Conservation (phyloP, 768 basidiomycete genomes). For the Guyanaporus albipodus region DNA sequence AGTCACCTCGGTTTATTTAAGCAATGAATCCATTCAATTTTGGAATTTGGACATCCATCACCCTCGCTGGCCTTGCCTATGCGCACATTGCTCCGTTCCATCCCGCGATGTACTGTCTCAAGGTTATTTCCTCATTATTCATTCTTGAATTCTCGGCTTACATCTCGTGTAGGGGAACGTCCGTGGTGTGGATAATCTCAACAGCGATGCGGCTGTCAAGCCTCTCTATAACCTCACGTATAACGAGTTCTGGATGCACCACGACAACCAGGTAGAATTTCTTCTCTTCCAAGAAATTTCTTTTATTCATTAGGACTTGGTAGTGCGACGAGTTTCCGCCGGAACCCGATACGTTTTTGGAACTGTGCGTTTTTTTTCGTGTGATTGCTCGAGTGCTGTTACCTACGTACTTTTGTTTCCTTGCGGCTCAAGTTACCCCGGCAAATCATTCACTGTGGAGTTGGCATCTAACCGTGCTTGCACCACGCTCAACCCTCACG, state of each 20-base stretch:
- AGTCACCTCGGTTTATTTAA: background rate
- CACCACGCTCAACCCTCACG: background rate
- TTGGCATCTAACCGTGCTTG: constrained; percentile 1
- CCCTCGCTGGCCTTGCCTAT: constrained; percentile 9
- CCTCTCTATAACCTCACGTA: constrained; percentile 2
- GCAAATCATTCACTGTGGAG: background rate
- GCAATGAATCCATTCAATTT: background rate
- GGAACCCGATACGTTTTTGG: background rate
- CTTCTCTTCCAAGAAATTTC: background rate
- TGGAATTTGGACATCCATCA: constrained; percentile 6
- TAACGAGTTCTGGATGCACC: constrained; percentile 8
- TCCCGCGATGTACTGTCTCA: background rate
- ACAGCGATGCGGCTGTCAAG: background rate
- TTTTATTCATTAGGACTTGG: background rate
- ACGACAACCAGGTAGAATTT: background rate
- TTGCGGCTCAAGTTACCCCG: constrained; percentile 1
- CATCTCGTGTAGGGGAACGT: constrained; percentile 3
- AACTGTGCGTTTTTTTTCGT: constrained; percentile 10
- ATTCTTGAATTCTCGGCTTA: background rate
- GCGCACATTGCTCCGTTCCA: constrained; percentile 1
- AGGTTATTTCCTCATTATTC: constrained; percentile 5
- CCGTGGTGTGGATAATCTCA: background rate
- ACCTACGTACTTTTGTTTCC: background rate
- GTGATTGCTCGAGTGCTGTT: background rate
- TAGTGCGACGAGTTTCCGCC: constrained; percentile 7